These are phyloP conservation scores for Moricandia arvensis DNA, from an alignment of 345 rosid genomes.

Conservation along the genomic window DNA sequence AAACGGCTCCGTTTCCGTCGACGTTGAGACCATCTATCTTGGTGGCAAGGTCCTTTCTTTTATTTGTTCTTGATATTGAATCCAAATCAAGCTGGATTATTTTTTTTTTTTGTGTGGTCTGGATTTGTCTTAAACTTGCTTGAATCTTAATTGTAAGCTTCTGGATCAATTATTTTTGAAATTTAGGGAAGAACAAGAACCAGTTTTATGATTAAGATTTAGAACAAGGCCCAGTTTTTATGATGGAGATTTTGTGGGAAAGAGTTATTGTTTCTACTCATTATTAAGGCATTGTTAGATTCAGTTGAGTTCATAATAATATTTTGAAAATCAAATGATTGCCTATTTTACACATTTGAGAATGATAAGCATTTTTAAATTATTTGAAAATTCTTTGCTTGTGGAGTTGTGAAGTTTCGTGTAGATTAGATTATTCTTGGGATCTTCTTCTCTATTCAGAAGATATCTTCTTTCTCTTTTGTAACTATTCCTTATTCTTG, in stretches of 20 bases:
- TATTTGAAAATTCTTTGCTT: conserved; percentile 34
- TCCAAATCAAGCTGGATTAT: background rate
- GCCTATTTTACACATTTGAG: conserved; percentile 13
- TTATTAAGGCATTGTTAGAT: too few species aligned
- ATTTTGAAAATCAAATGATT: too few species aligned
- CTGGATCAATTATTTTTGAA: background rate
- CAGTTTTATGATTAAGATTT: background rate
- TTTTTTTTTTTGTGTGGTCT: too few species aligned
- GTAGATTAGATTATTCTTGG: conserved; percentile 36
- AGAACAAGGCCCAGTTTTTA: too few species aligned
- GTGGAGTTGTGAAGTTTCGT: conserved; percentile 31
- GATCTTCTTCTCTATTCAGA: conserved; percentile 29
- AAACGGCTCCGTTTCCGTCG: conserved; percentile 56
- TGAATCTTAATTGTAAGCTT: background rate
- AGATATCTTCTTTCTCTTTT: conserved; percentile 31
- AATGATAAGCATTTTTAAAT: background rate
- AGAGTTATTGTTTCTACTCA: too few species aligned
- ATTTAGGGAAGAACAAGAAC: background rate
- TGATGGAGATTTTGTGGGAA: too few species aligned
- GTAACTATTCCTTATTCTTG: conserved; percentile 35
- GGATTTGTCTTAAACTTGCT: conserved; percentile 9
- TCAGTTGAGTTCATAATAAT: too few species aligned
- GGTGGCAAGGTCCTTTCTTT: conserved; percentile 67
- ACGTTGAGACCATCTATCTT: conserved; percentile 77
- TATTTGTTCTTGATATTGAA: conserved; percentile 9